Evolutionary conservation across 306 rosid genomes (phyloP).

Genomic region (Mucuna pruriens): DNA sequence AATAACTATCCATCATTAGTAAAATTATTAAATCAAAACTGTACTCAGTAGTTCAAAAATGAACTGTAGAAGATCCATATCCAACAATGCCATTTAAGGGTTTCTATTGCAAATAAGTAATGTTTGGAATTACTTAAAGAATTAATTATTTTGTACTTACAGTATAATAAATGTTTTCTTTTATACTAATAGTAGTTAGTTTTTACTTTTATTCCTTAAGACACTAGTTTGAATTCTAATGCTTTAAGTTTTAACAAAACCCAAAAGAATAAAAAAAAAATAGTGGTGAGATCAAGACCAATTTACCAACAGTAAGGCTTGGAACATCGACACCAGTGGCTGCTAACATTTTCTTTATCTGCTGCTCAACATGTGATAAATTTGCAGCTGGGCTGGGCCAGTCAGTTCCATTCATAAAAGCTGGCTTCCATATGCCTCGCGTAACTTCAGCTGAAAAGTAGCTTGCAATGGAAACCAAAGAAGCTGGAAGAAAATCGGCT

Average conservation of each 20-base stretch:
- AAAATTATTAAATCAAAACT: no score
- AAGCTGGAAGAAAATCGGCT: conserved; percentile 89
- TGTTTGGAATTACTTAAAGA: background rate
- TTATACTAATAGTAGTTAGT: background rate
- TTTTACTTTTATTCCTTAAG: background rate
- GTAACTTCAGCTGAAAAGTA: conserved; percentile 95
- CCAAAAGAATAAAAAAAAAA: background rate
- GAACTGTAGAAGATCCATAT: no score
- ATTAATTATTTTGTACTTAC: background rate
- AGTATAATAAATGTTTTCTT: background rate
- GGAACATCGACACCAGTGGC: conserved; percentile 95
- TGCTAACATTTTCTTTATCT: conserved; percentile 81
- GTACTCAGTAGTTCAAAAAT: no score
- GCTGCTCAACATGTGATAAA: conserved; percentile 78
- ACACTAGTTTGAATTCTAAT: background rate
- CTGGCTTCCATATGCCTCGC: conserved; percentile 97
- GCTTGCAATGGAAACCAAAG: conserved; percentile 86
- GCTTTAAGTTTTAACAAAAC: background rate
- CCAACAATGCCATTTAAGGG: background rate
- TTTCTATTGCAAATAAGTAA: background rate
- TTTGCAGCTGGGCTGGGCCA: conserved; percentile 99
- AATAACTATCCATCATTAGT: no score
- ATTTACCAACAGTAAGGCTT: conserved; percentile 79
- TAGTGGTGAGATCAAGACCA: conserved; percentile 32
- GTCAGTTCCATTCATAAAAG: conserved; percentile 90